phyloP scores from a whole-genome alignment of 345 rosid species.

The Pelargonium nanum region DNA sequence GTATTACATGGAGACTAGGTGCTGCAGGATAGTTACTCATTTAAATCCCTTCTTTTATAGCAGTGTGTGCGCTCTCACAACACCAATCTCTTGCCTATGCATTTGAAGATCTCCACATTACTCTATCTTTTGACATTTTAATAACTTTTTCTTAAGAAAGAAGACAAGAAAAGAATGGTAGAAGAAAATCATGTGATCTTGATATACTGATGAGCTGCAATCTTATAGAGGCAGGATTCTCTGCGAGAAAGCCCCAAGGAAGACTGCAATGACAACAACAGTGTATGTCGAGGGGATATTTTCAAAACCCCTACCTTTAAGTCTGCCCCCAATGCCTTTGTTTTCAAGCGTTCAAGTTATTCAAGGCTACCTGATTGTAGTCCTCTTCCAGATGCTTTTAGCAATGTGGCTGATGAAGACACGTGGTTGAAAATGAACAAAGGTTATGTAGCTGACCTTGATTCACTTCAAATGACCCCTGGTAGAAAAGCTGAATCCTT shows the following conservation, averaged over 20 bases:
- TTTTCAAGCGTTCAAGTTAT: slow-evolving; percentile 64
- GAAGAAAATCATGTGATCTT: neutral
- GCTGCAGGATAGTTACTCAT: neutral
- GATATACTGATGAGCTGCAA: neutral
- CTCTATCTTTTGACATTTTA: neutral
- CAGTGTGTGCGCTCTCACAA: neutral
- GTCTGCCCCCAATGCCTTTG: slow-evolving; percentile 56
- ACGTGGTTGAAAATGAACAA: slow-evolving; percentile 87
- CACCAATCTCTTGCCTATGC: neutral
- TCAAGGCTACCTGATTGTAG: slow-evolving; percentile 52
- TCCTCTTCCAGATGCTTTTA: slow-evolving; percentile 67
- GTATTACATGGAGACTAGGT: neutral
- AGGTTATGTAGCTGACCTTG: slow-evolving; percentile 77
- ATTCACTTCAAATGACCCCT: slow-evolving; percentile 65
- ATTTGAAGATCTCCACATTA: neutral
- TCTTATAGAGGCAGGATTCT: slow-evolving; percentile 22
- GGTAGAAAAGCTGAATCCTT: slow-evolving; percentile 55
- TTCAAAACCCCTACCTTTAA: slow-evolving; percentile 53
- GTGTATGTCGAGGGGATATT: slow-evolving; percentile 27
- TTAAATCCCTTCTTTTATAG: neutral
- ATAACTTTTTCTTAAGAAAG: neutral
- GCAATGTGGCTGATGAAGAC: slow-evolving; percentile 88
- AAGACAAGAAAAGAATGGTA: neutral
- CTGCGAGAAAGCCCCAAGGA: slow-evolving; percentile 30
- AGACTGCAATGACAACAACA: slow-evolving; percentile 32